Percentiles rank a stretch among this genome's conserved stretches.
These are phyloP conservation scores for Plantago coronopus DNA, from an alignment of 305 asterid species.

Conservation along the genomic window DNA sequence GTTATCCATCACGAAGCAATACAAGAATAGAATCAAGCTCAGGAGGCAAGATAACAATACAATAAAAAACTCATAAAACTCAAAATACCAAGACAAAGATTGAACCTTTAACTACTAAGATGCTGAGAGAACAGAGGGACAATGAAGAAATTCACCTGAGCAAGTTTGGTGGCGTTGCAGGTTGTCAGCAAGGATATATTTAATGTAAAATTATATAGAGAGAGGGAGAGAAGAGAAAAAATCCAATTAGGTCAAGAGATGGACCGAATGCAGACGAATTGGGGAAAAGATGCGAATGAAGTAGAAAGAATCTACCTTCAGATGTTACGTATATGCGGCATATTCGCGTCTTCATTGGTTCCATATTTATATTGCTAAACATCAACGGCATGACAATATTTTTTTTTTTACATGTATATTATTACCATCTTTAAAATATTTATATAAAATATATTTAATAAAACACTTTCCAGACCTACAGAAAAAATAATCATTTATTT, in stretches of 20 bases:
- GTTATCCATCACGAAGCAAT: conserved; percentile 15
- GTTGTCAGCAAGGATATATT: conserved; percentile 14
- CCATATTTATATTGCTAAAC: neutral
- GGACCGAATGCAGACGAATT: conserved; percentile 4
- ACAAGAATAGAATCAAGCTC: no score
- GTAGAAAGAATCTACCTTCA: conserved; percentile 28
- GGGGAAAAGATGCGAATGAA: conserved; percentile 40
- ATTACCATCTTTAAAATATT: no score
- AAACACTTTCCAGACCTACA: no score
- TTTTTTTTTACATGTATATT: no score
- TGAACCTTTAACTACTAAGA: neutral
- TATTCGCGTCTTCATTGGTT: conserved; percentile 3
- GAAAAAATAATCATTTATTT: no score
- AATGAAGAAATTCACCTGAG: conserved; percentile 22
- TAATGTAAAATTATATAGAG: neutral
- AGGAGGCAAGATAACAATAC: no score
- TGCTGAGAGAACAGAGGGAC: neutral
- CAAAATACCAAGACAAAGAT: neutral
- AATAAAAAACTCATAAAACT: conserved; percentile 8
- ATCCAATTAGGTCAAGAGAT: conserved; percentile 19
- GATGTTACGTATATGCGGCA: neutral
- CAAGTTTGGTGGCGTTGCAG: conserved; percentile 13
- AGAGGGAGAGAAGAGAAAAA: conserved; percentile 16
- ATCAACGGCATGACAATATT: no score
- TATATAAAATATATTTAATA: no score